Conservation (phyloP, 352 stramenopile genomes). For the Phytophthora quininea region DNA sequence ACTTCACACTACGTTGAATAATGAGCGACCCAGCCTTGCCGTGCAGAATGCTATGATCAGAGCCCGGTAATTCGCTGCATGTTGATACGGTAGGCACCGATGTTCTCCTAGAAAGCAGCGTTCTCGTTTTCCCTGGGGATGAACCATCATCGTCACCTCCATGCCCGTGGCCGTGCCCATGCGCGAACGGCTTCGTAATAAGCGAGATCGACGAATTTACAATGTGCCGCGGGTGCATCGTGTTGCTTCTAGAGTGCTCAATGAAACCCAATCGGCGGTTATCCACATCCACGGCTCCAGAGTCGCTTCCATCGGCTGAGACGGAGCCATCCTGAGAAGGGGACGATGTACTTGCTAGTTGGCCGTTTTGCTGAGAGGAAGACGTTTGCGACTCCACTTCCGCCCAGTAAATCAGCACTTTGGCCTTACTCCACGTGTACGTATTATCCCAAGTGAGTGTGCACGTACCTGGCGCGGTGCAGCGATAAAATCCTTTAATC, state of each 20-base stretch:
- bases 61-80: slow-evolving; percentile 17
- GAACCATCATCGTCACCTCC: slow-evolving; percentile 25
- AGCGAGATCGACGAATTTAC: slow-evolving; percentile 78
- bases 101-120: slow-evolving; percentile 31
- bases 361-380: slow-evolving; percentile 21
- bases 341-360: slow-evolving; percentile 1
- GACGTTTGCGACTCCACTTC: slow-evolving; percentile 55
- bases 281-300: slow-evolving; percentile 31
- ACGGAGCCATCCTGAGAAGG: slow-evolving; percentile 12
- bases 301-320: slow-evolving; percentile 20
- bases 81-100: slow-evolving; percentile 11
- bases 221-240: slow-evolving; percentile 67
- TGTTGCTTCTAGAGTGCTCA: slow-evolving; percentile 57
- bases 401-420: slow-evolving; percentile 79
- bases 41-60: slow-evolving; percentile 6
- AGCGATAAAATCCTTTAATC: slow-evolving; percentile 71
- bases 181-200: slow-evolving; percentile 69
- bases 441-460: slow-evolving; percentile 85
- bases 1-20: slow-evolving; percentile 75
- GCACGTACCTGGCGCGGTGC: slow-evolving; percentile 50
- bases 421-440: slow-evolving; percentile 82
- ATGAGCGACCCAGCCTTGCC: slow-evolving; percentile 67
- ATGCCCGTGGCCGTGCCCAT: slow-evolving; percentile 10
- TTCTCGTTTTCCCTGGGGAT: slow-evolving; percentile 28
- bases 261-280: slow-evolving; percentile 71